phyloP scores from a whole-genome alignment of 1,284 basidiomycete genomes.

The Sphaerobolus stellatus region DNA sequence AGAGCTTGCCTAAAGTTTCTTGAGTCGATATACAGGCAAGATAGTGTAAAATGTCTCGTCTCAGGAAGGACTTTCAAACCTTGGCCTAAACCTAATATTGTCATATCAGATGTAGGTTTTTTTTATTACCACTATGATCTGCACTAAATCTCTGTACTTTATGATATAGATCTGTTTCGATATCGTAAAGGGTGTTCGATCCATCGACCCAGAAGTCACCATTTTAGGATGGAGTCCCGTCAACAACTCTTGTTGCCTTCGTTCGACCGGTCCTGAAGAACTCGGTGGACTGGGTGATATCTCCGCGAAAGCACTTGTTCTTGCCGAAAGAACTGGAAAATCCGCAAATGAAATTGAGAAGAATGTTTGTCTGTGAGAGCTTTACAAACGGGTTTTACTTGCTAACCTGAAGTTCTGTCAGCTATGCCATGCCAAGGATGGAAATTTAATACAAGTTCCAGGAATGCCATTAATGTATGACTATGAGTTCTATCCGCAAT shows the following conservation, averaged over 20 bases:
- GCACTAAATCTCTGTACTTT: not conserved
- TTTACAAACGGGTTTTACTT: no score
- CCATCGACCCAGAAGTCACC: not conserved
- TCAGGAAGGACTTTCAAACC: not conserved
- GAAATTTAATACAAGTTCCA: not conserved
- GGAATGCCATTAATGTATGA: not conserved
- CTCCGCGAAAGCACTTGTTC: not conserved
- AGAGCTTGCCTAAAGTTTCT: not conserved
- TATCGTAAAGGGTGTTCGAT: not conserved
- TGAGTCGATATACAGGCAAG: not conserved
- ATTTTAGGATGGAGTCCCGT: not conserved
- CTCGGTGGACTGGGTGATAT: not conserved
- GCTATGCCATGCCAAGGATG: not conserved
- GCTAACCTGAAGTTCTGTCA: not conserved
- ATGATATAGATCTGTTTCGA: not conserved
- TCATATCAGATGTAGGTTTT: not conserved
- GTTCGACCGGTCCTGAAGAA: not conserved
- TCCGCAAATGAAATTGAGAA: not conserved
- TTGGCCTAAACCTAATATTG: not conserved
- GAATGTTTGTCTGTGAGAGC: no score
- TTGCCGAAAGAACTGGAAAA: not conserved
- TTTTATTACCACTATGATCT: not conserved
- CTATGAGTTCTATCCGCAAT: not conserved
- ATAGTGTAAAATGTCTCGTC: not conserved
- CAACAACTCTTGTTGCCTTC: not conserved